A percentile compares a stretch with the other conserved stretches of the same genome.
Conservation (phyloP, 345 rosid genomes). For the Acer campestre region DNA sequence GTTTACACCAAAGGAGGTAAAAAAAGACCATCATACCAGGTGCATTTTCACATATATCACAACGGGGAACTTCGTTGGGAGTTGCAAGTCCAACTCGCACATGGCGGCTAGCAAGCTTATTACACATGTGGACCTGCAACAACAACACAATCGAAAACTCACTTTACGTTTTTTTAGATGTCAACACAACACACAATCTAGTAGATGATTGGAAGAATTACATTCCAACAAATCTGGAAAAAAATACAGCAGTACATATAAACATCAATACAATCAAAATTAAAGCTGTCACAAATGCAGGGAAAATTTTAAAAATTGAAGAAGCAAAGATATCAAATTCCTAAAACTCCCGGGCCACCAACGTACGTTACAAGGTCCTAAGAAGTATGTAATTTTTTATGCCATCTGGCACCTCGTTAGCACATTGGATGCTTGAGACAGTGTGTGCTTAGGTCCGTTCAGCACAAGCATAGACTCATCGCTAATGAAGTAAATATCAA, state of each 20-base stretch:
- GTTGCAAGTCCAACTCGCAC: constrained; percentile 70
- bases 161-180: not conserved
- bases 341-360: not conserved
- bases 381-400: no score
- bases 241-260: not conserved
- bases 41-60: constrained; percentile 84
- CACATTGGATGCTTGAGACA: no score
- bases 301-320: not conserved
- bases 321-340: not conserved
- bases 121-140: constrained; percentile 79
- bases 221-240: not conserved
- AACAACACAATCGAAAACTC: constrained; percentile 4
- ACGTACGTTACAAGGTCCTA: not conserved
- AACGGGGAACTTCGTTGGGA: constrained; percentile 68
- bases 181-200: not conserved
- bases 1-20: not conserved
- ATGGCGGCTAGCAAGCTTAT: constrained; percentile 86
- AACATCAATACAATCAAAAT: not conserved
- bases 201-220: not conserved
- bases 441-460: no score
- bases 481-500: no score
- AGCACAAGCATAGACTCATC: no score
- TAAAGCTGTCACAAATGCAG: not conserved
- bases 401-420: not conserved
- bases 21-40: constrained; percentile 49